These are phyloP conservation scores for Abrus precatorius DNA, from an alignment of 306 rosid species.

Conservation along the genomic window DNA sequence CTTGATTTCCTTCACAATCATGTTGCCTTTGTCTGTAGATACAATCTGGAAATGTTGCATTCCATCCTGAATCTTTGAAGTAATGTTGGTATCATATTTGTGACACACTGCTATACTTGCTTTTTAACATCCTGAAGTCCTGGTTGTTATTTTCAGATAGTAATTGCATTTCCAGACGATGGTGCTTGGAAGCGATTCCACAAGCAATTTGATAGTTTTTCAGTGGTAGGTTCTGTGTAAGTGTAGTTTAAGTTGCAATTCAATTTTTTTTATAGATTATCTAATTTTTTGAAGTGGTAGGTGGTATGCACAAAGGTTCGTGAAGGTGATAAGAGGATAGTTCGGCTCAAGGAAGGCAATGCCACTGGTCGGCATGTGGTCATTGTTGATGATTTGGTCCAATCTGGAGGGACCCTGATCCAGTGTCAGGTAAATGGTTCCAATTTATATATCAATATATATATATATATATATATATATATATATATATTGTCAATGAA, in stretches of 20 bases:
- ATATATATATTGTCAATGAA: too few relatives aligned
- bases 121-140: conserved; percentile 17
- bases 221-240: conserved; percentile 63
- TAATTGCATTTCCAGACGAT: conserved; percentile 96
- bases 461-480: background rate
- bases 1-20: background rate
- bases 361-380: conserved; percentile 91
- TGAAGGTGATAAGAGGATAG: conserved; percentile 94
- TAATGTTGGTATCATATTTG: conserved; percentile 8
- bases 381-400: conserved; percentile 97
- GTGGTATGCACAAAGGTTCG: conserved; percentile 94
- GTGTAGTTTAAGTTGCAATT: background rate
- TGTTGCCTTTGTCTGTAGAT: conserved; percentile 9
- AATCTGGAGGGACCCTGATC: conserved; percentile 94
- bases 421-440: conserved; percentile 83
- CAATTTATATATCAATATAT: background rate
- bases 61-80: too few relatives aligned
- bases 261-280: conserved; percentile 1
- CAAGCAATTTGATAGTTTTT: conserved; percentile 82
- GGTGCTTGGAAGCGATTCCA: conserved; percentile 99
- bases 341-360: conserved; percentile 91
- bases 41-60: background rate
- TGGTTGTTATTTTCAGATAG: conserved; percentile 67
- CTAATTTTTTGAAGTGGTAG: conserved; percentile 59
- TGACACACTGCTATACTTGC: too few relatives aligned